These are phyloP conservation scores for Mortierella sp. DNA, from an alignment of 371 early-diverging fungal species.

Conservation along the genomic window DNA sequence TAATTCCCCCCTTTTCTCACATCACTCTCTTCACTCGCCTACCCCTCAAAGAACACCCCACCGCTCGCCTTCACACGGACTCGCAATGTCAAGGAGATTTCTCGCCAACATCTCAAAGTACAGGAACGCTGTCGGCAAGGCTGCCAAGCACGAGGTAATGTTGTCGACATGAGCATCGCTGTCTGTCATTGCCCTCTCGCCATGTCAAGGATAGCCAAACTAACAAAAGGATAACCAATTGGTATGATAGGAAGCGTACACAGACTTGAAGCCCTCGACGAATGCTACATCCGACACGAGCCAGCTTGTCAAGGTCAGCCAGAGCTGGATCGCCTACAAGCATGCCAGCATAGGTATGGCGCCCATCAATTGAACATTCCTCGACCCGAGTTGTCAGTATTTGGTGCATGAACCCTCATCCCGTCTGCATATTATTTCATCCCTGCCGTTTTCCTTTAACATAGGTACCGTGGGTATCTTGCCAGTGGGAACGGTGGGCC, in stretches of 20 bases:
- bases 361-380: neutral
- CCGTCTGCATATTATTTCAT: neutral
- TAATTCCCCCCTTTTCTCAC: neutral
- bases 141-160: slow-evolving; percentile 70
- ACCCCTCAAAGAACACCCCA: neutral
- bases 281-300: slow-evolving; percentile 63
- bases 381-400: neutral
- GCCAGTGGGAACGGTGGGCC: slow-evolving; percentile 60
- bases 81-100: slow-evolving; percentile 40
- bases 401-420: slow-evolving; percentile 30
- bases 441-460: slow-evolving; percentile 18
- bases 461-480: slow-evolving; percentile 64
- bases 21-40: neutral
- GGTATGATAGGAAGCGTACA: slow-evolving; percentile 65
- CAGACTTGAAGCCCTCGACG: slow-evolving; percentile 65
- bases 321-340: slow-evolving; percentile 64
- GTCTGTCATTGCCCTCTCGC: neutral
- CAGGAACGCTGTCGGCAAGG: slow-evolving; percentile 71
- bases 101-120: slow-evolving; percentile 65
- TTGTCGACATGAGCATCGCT: too few species aligned
- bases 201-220: neutral
- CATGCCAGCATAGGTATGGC: slow-evolving; percentile 60
- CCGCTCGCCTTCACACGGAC: neutral
- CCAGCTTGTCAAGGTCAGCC: slow-evolving; percentile 66
- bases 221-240: neutral